Evolutionary conservation across 31 red algal species (phyloP).

Genomic region (Porphyra umbilicalis): DNA sequence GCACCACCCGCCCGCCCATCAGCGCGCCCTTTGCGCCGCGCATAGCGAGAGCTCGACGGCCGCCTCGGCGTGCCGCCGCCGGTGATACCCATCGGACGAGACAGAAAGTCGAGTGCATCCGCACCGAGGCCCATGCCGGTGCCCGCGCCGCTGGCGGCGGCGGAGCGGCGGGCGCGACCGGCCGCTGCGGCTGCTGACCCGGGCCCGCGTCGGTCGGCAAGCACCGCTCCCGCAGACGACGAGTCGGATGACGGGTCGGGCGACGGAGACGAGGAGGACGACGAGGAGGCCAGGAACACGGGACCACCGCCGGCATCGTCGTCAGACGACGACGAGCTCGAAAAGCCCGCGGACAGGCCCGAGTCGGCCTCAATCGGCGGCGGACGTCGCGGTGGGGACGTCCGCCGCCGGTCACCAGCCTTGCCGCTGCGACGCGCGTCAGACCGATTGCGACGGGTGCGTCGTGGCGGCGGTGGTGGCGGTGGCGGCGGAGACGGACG

Average conservation of each 20-base stretch:
- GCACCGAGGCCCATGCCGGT: not conserved
- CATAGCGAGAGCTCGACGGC: not conserved
- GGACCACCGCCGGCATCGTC: not conserved
- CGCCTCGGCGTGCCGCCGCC: not conserved
- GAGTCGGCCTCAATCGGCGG: not conserved
- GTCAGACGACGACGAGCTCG: not conserved
- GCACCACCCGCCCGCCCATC: not conserved
- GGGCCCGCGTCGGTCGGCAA: not conserved
- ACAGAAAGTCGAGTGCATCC: not conserved
- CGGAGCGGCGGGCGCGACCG: not conserved
- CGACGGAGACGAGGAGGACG: not conserved
- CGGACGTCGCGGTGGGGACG: not conserved
- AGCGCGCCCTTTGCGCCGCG: not conserved
- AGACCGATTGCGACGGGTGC: not conserved
- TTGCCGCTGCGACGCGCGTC: not conserved
- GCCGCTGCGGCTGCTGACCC: not conserved
- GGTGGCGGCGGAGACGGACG: not conserved
- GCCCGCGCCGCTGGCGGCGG: not conserved
- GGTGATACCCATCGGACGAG: not conserved
- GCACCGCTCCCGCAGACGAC: not conserved
- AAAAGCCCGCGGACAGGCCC: not conserved
- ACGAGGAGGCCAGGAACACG: not conserved
- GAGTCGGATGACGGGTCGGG: not conserved
- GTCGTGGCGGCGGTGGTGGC: not conserved
- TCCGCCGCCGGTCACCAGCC: not conserved